Evolutionary conservation across 257 asterid species (phyloP).

Genomic region (Solanum etuberosum): DNA sequence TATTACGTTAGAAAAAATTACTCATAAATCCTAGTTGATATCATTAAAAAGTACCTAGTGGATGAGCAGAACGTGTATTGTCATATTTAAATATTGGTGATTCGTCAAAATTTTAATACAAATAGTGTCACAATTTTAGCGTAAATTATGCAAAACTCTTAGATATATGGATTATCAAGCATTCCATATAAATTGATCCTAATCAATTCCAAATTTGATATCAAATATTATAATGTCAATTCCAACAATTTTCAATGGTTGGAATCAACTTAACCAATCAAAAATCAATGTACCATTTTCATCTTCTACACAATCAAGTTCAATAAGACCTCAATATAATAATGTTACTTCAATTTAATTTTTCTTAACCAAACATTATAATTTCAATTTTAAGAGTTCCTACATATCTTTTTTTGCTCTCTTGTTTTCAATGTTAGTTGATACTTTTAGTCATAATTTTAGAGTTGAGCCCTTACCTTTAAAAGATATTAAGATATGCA

Average conservation of each 20-base stretch:
- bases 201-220: background rate
- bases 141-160: background rate
- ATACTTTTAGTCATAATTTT: background rate
- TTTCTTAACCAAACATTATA: background rate
- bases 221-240: background rate
- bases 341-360: background rate
- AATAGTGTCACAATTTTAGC: background rate
- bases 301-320: background rate
- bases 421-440: background rate
- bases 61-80: fast-evolving
- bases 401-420: background rate
- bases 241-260: background rate
- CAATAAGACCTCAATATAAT: background rate
- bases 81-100: fast-evolving
- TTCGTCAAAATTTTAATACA: background rate
- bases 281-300: background rate
- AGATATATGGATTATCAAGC: too few relatives aligned
- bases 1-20: background rate
- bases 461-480: background rate
- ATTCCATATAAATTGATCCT: background rate
- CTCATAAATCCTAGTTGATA: background rate
- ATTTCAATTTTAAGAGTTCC: background rate
- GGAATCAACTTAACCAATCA: background rate
- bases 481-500: background rate
- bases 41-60: background rate